Evolutionary conservation across 768 basidiomycete genomes (phyloP), one percentile per base, ranked within the genome.

Genomic region (Phlebiopsis flavidoalba): DNA sequence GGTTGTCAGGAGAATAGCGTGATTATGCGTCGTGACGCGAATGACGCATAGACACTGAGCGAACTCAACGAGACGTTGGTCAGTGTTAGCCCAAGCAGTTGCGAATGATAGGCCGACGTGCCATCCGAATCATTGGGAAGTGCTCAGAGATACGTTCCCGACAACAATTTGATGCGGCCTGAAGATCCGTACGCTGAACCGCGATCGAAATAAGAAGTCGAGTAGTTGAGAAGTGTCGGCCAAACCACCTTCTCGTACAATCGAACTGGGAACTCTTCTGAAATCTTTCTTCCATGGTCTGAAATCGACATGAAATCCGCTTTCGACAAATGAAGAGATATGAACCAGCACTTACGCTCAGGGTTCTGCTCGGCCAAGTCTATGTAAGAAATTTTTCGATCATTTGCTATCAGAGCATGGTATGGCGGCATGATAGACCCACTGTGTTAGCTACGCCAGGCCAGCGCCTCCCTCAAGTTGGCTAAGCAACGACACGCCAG

Each of bases 201-300:
- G 95, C 92, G 67, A 95, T 98, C 15, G 93, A 95, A 77, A 98
- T 98, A 67, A 99, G 86, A 43, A 43, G 40, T 31, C 26, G 67
- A 99, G 86, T 74, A 92, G 98, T 71, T 92, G 94, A 67, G 98
- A 84, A 43, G 98, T 78, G 26, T 96, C 95, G 10, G 91, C 85
- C 19, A 99, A 80, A 26, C 97, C 97, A 55, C 94, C 94, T 76
- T 98, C 97, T 58, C 94, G 88, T 22, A 97, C 95, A 66, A 99
- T 97, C 15, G 95, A 87, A 64, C 90, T 89, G 0, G 97, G 95
- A 65, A 95, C 73, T 98, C 97, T 71, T 96, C 94, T 3, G 96
- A 96, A 37, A 99, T 95, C 77, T 99, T 99, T n/a, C n/a, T 77
- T 98, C 93, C 78, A 97, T 79, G 0, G 96, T 99, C 96, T 98